phyloP scores from a whole-genome alignment of 768 basidiomycete genomes.

The Dioszegia crocea region DNA sequence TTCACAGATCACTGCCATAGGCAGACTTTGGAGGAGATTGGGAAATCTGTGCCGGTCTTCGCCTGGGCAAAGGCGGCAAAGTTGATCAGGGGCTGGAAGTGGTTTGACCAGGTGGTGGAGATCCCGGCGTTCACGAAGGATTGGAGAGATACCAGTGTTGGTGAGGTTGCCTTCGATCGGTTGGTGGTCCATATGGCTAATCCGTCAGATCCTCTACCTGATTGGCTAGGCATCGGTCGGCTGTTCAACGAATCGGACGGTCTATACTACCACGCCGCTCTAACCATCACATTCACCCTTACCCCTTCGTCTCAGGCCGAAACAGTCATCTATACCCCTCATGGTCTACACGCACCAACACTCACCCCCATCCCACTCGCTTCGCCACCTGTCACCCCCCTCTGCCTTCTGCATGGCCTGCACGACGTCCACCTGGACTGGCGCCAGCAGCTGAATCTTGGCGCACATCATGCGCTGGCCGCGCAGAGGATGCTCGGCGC shows the following conservation, averaged over 20 bases:
- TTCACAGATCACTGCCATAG: slow-evolving; percentile 25
- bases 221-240: slow-evolving; percentile 15
- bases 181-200: neutral
- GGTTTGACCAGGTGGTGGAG: slow-evolving; percentile 18
- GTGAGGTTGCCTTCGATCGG: neutral
- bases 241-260: slow-evolving; percentile 15
- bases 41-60: slow-evolving; percentile 6
- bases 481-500: slow-evolving; percentile 16
- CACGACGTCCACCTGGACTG: slow-evolving; percentile 27
- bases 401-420: slow-evolving; percentile 22
- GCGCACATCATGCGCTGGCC: slow-evolving; percentile 17
- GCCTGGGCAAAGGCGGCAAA: slow-evolving; percentile 17
- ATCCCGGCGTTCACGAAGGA: slow-evolving; percentile 13
- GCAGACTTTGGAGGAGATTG: slow-evolving; percentile 8
- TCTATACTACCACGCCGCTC: slow-evolving; percentile 22
- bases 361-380: slow-evolving; percentile 8
- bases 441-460: slow-evolving; percentile 29
- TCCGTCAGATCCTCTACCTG: neutral
- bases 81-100: slow-evolving; percentile 13
- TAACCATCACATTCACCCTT: slow-evolving; percentile 11
- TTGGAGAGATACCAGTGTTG: slow-evolving; percentile 6
- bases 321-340: slow-evolving; percentile 19
- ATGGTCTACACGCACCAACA: slow-evolving; percentile 16
- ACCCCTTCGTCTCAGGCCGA: slow-evolving; percentile 9
- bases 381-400: slow-evolving; percentile 6